Base-by-base conservation (phyloP, 352 stramenopile genomes). In the Plasmopara halstedii region DNA sequence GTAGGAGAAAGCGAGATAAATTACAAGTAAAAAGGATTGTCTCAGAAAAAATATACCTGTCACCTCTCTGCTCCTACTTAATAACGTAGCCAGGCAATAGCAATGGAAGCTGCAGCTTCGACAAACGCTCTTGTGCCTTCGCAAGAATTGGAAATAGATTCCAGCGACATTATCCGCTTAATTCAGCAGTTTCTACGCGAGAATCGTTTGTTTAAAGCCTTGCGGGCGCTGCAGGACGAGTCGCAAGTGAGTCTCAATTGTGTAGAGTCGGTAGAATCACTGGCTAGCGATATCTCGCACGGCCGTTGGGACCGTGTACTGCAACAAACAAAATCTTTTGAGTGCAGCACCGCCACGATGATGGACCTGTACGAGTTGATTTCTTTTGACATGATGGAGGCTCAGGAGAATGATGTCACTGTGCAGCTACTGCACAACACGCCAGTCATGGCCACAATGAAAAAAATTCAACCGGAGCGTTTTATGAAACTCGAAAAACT, bases 151-250 rank as follows among this genome's bases (percentile, higher is more conserved):
- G 71, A 88, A 39, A 70, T 88, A 36, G 67, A 82, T 41, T 67
- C 73, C 13, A 62, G 71, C 49, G 88, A 97, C 47, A 78, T 87
- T 38, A 70, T 96, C 43, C 81, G 85, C 19, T 65, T 97, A 20
- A 88, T 97, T 44, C 76, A 96, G 53, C 85, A 96, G 67, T 97
- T 95, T 46, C 73, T 95, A 27, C 76, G 89, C 44, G 90, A 97
- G 64, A 92, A 96, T 56, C 71, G 79, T 8, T 66, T 97, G 7
- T 87, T 87, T 34, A 40, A 65, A 19, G 69, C 85, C 7, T 79
- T 97, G 69, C 65, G 73, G 17, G 62, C 81, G 42, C 64, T 97
- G 35, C 85, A 97, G 56, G 67, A 91, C 17, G 87, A 97, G 65
- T 67, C 83, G 7, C 80, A 91, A 51, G 75, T 96, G 42, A 74